Evolutionary conservation across 371 early-diverging fungal genomes (phyloP).

Genomic region (Mortierella sp.): DNA sequence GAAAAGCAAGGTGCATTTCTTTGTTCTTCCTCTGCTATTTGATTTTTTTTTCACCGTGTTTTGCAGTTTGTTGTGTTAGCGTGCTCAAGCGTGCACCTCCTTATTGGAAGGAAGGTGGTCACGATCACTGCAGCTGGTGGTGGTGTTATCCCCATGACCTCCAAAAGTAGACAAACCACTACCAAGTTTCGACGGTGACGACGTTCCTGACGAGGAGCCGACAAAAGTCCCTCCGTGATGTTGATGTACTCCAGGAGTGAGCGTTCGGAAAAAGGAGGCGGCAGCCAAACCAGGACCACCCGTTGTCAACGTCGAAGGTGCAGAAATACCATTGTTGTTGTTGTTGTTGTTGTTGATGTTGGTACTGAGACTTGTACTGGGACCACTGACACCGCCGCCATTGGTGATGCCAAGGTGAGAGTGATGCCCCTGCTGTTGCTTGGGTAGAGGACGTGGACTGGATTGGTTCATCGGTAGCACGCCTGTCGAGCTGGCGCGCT

Average conservation of each 20-base stretch:
- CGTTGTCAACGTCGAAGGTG: neutral
- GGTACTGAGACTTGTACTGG: neutral
- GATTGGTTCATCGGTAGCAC: conserved; percentile 25
- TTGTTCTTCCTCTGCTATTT: neutral
- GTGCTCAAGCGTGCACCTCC: conserved; percentile 27
- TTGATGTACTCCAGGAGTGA: conserved; percentile 3
- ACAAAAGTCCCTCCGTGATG: conserved; percentile 5
- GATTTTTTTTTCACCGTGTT: neutral
- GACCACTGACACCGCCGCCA: neutral
- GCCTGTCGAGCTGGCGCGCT: conserved; percentile 25
- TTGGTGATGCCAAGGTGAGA: conserved; percentile 9
- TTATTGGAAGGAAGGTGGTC: conserved; percentile 21
- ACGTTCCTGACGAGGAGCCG: conserved; percentile 15
- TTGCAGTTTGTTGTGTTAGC: neutral
- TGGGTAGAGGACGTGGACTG: neutral
- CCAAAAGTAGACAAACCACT: neutral
- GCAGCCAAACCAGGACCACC: neutral
- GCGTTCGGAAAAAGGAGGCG: conserved; percentile 20
- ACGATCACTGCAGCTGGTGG: neutral
- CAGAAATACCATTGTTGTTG: neutral
- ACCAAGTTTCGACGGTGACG: neutral
- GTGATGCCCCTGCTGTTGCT: neutral
- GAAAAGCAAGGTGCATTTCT: no score
- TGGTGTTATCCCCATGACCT: no score
- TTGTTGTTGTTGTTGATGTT: neutral